These are phyloP conservation scores for Geotrichum aggregatum DNA, from an alignment of 1,139 yeast species.

Conservation along the genomic window DNA sequence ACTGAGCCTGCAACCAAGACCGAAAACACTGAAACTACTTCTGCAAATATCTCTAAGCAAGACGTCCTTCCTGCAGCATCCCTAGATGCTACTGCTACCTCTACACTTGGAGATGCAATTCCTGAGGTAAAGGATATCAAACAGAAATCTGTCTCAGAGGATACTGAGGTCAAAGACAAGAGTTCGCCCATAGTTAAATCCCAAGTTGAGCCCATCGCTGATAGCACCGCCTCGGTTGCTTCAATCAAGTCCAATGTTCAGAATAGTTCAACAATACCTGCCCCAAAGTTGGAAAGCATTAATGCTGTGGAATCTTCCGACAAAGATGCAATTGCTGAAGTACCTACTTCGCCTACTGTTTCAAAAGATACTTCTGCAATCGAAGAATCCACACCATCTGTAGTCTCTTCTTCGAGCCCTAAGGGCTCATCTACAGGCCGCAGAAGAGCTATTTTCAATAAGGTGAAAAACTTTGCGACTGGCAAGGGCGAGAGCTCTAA, in stretches of 20 bases:
- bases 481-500: neutral
- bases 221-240: neutral
- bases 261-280: neutral
- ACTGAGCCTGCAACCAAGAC: conserved; percentile 26
- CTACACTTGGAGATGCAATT: conserved; percentile 17
- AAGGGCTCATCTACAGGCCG: neutral
- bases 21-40: conserved; percentile 12
- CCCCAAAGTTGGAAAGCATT: neutral
- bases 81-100: neutral
- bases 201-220: no score
- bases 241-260: conserved; percentile 4
- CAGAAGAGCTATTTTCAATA: conserved; percentile 1
- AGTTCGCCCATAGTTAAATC: neutral
- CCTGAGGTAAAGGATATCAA: conserved; percentile 9
- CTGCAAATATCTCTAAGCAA: neutral
- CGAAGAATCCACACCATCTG: neutral
- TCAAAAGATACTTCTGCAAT: neutral
- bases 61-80: neutral
- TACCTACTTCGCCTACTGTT: neutral
- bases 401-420: neutral
- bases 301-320: neutral
- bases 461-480: conserved; percentile 4
- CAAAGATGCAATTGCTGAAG: neutral
- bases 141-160: conserved; percentile 1
- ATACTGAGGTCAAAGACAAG: conserved; percentile 8